Evolutionary conservation across 805 yeast species (phyloP).

Genomic region (Nakazawaea wyomingensis): DNA sequence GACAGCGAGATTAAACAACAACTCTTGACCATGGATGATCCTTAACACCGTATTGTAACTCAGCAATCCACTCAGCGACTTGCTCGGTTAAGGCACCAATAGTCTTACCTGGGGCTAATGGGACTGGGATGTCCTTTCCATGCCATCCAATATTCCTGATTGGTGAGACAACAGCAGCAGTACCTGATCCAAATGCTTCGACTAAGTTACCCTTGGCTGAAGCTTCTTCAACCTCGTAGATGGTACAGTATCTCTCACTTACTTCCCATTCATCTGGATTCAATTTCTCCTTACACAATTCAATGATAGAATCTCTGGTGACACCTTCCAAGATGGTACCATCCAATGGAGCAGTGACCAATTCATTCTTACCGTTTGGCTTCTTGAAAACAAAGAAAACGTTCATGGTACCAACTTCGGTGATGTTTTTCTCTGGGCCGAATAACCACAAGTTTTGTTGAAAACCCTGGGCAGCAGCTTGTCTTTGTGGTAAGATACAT

Average conservation of each 20-base stretch:
- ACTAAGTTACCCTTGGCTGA: slow-evolving; percentile 77
- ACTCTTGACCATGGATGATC: slow-evolving; percentile 54
- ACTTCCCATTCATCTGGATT: slow-evolving; percentile 75
- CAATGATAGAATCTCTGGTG: slow-evolving; percentile 83
- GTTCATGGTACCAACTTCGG: slow-evolving; percentile 99
- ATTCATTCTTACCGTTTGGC: slow-evolving; percentile 77
- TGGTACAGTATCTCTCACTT: slow-evolving; percentile 78
- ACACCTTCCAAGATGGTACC: slow-evolving; percentile 98
- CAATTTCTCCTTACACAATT: slow-evolving; percentile 71
- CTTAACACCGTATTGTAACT: slow-evolving; percentile 83
- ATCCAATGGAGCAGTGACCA: slow-evolving; percentile 93
- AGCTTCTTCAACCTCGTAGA: slow-evolving; percentile 72
- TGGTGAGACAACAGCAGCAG: slow-evolving; percentile 96
- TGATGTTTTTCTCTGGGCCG: slow-evolving; percentile 79
- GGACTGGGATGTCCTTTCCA: slow-evolving; percentile 69
- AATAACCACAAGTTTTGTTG: slow-evolving; percentile 97
- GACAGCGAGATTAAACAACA: slow-evolving; percentile 14
- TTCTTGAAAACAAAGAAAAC: slow-evolving; percentile 82
- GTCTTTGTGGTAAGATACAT: slow-evolving; percentile 82
- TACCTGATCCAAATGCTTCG: slow-evolving; percentile 96
- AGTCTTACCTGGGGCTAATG: slow-evolving; percentile 75
- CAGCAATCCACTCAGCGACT: slow-evolving; percentile 80
- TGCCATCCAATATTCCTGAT: slow-evolving; percentile 81
- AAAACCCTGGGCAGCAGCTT: slow-evolving; percentile 88
- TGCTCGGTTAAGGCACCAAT: slow-evolving; percentile 72